Evolutionary conservation across 2,329 filamentous ascomycete species (phyloP), one percentile per base, ranked within the genome.

Genomic region (Macrophomina pseudophaseolina): DNA sequence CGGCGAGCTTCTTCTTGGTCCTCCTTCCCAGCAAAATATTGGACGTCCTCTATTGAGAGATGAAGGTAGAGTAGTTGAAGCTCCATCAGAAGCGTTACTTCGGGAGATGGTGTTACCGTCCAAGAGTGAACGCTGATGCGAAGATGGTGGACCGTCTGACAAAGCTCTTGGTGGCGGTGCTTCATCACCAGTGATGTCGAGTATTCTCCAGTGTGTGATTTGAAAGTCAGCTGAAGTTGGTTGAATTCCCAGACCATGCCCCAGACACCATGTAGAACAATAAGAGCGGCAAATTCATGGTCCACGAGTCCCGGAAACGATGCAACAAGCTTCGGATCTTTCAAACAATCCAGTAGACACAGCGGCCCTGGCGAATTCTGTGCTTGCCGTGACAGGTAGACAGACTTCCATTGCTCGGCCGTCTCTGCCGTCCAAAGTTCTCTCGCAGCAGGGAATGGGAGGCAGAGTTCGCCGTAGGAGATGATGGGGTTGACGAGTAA

Each of bases 21-120:
- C 69, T 89, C 88, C 51, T 89, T 88, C 5, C 89, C 89, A 0
- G 87, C 86, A 69, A 91, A 90, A 4, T 89, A 82, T 71, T 91
- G 88, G 16, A 91, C 79, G 66, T 91, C 88, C 69, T 89, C 85
- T 2, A 90, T 78, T 0, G 87, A 87, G 51, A 89, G 83, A 73
- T 91, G 85, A 4, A 91, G 80, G 71, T 90, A 86, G 81, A 91
- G 85, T 66, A 88, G 79, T 11, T 90, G 79, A 1, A 90, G 79
- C 70, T 83, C 80, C 1, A 84, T 79, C 18, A 80, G 72, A 66
- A 82, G 68, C 3, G 66, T 67, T 4, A 64, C 52, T 28, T 68
- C 56, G 9, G 62, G 46, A 52, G 35, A 23, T 28, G 66, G 53
- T 59, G 44, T 42, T 14, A 60, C 33, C 1, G 66, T 60, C 5